These are phyloP conservation scores for Phyllosticta paracitricarpa DNA, from an alignment of 2,329 filamentous ascomycete species.

Conservation along the genomic window DNA sequence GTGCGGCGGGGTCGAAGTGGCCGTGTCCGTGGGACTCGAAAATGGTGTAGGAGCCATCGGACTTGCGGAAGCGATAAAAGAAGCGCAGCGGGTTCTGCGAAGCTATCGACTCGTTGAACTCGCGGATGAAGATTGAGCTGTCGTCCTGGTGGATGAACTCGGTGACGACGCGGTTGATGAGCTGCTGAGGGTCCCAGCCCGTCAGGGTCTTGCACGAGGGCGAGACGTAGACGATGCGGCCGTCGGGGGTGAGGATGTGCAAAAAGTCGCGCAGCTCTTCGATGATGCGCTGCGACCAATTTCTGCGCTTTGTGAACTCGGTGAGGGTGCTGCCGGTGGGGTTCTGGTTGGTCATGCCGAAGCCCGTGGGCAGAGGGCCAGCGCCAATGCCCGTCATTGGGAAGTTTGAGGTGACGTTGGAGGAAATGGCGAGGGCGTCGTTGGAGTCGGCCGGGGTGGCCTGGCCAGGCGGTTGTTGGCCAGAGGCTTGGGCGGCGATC, in stretches of 20 bases:
- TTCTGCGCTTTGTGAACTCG: slow-evolving; percentile 55
- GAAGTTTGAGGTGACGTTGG: slow-evolving; percentile 9
- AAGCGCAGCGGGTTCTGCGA: slow-evolving; percentile 70
- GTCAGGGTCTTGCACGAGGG: slow-evolving; percentile 65
- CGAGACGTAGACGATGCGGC: slow-evolving; percentile 76
- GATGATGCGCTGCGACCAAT: slow-evolving; percentile 83
- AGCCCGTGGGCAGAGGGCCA: slow-evolving; percentile 46
- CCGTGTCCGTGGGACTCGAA: slow-evolving; percentile 91
- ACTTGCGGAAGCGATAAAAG: slow-evolving; percentile 74
- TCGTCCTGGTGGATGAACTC: slow-evolving; percentile 84
- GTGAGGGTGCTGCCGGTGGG: slow-evolving; percentile 47
- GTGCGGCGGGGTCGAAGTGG: slow-evolving; percentile 65
- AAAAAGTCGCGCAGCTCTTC: slow-evolving; percentile 85
- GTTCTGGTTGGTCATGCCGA: slow-evolving; percentile 35
- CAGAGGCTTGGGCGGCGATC: slow-evolving; percentile 17
- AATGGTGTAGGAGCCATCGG: slow-evolving; percentile 64
- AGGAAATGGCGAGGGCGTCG: slow-evolving; percentile 19
- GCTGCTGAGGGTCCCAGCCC: slow-evolving; percentile 60
- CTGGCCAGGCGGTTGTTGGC: slow-evolving; percentile 16
- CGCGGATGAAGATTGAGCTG: slow-evolving; percentile 68
- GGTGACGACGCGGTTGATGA: slow-evolving; percentile 65
- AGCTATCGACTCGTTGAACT: slow-evolving; percentile 82
- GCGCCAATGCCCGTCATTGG: slow-evolving; percentile 40
- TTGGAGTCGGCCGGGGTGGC: slow-evolving; percentile 15
- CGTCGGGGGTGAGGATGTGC: slow-evolving; percentile 76